Percentiles rank a stretch among this genome's conserved stretches.
Evolutionary conservation across 2,329 filamentous ascomycete genomes (phyloP).

Genomic region (Cyphellophora attinorum): DNA sequence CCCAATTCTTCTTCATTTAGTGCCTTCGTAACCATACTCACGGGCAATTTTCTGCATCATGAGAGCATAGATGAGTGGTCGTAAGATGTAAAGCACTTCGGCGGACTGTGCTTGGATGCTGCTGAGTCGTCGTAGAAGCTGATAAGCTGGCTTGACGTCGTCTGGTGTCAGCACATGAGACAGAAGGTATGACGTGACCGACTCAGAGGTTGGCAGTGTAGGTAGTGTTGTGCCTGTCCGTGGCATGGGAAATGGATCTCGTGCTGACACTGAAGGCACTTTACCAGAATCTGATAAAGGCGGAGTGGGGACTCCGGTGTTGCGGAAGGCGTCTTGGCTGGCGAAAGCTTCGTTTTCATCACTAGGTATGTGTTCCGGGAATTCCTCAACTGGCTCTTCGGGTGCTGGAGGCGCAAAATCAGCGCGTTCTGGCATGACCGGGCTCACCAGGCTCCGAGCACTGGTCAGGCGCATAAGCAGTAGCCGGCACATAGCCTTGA

Average conservation of each 20-base stretch:
- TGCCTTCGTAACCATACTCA: constrained; percentile 36
- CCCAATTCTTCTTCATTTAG: constrained; percentile 71
- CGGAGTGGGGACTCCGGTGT: constrained; percentile 16
- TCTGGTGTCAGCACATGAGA: constrained; percentile 88
- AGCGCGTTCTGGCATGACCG: constrained; percentile 78
- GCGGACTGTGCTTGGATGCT: constrained; percentile 68
- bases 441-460: constrained; percentile 70
- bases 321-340: constrained; percentile 12
- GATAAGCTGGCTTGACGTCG: constrained; percentile 86
- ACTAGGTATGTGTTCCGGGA: constrained; percentile 23
- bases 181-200: constrained; percentile 80
- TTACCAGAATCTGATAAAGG: constrained; percentile 17
- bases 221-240: constrained; percentile 80
- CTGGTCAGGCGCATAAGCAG: constrained; percentile 74
- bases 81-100: constrained; percentile 83
- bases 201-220: constrained; percentile 66
- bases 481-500: constrained; percentile 78
- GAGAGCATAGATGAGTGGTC: constrained; percentile 77
- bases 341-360: constrained; percentile 11
- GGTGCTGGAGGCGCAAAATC: constrained; percentile 46
- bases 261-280: constrained; percentile 26
- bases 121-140: constrained; percentile 66
- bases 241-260: constrained; percentile 80
- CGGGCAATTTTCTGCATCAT: constrained; percentile 53
- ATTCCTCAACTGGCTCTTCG: constrained; percentile 42